Conservation (phyloP, 2,329 filamentous ascomycete genomes). For the Scedosporium aurantiacum region DNA sequence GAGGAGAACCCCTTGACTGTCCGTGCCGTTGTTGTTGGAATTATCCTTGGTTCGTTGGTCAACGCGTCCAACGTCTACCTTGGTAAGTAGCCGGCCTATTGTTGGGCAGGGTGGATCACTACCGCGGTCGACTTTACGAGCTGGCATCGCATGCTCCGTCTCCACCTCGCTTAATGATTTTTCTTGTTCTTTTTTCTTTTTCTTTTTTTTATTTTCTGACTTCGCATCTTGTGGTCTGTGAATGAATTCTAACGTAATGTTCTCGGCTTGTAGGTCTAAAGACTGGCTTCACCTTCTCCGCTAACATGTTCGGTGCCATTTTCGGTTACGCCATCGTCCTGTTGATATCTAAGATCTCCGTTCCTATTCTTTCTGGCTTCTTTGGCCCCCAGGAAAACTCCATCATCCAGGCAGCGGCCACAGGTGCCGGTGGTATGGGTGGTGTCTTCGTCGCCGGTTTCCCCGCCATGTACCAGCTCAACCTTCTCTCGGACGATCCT, state of each 20-base stretch:
- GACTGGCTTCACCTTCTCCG: constrained; percentile 38
- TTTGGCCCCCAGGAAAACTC: constrained; percentile 54
- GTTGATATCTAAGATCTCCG: constrained; percentile 34
- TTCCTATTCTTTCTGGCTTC: constrained; percentile 39
- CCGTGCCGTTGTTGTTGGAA: constrained; percentile 43
- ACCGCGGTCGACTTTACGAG: background rate
- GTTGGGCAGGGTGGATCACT: background rate
- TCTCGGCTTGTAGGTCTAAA: constrained; percentile 27
- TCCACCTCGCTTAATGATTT: background rate
- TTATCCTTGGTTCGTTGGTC: constrained; percentile 45
- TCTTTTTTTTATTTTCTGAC: too few relatives aligned
- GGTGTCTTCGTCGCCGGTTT: constrained; percentile 48
- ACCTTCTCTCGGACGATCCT: constrained; percentile 36
- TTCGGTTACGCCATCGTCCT: constrained; percentile 49
- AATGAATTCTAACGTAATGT: background rate
- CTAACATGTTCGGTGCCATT: constrained; percentile 41
- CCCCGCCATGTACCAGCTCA: constrained; percentile 48
- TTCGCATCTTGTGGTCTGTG: background rate
- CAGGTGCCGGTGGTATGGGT: constrained; percentile 45
- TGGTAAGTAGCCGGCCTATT: constrained; percentile 21
- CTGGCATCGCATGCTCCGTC: background rate
- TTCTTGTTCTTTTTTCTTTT: too few relatives aligned
- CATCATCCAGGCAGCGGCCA: constrained; percentile 49
- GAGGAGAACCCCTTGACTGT: constrained; percentile 40
- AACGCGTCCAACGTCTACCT: constrained; percentile 54